Evolutionary conservation across 2,329 filamentous ascomycete genomes (phyloP).

Genomic region (Coniochaeta ligniaria): DNA sequence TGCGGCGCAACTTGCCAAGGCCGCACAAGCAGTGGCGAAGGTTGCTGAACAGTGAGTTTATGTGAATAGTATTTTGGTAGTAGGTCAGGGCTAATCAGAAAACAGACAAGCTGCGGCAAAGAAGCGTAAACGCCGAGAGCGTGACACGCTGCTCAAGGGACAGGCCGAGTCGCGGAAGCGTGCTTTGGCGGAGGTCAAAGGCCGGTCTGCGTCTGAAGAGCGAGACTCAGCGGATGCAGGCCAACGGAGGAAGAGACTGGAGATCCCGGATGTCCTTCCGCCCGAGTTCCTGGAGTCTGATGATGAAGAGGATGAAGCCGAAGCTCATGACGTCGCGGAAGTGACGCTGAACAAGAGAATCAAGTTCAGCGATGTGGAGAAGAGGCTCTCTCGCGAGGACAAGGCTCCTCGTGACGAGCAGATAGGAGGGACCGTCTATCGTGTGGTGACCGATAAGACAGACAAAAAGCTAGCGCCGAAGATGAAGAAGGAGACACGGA

Average conservation of each 20-base stretch:
- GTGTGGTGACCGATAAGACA: conserved; percentile 35
- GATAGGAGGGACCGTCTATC: conserved; percentile 47
- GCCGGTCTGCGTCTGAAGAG: conserved; percentile 9
- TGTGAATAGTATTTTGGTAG: not conserved
- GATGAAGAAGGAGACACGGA: conserved; percentile 31
- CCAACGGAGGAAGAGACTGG: conserved; percentile 20
- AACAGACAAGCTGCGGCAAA: conserved; percentile 40
- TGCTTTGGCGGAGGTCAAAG: conserved; percentile 7
- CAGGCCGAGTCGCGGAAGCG: conserved; percentile 45
- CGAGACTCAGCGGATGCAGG: conserved; percentile 10
- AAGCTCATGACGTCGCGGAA: conserved; percentile 12
- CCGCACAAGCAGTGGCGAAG: conserved; percentile 37
- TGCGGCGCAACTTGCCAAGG: conserved; percentile 37
- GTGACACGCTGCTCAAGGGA: conserved; percentile 45
- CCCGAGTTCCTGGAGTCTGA: conserved; percentile 49
- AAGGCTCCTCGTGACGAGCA: conserved; percentile 36
- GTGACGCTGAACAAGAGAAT: conserved; percentile 27
- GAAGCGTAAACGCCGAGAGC: conserved; percentile 49
- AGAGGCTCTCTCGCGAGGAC: conserved; percentile 26
- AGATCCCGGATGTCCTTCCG: conserved; percentile 40
- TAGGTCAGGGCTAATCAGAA: not conserved
- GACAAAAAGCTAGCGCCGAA: conserved; percentile 43
- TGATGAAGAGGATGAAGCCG: conserved; percentile 28
- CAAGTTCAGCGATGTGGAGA: conserved; percentile 33
- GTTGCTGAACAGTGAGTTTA: conserved; percentile 42